These are phyloP conservation scores for Xylaria digitata DNA, from an alignment of 2,329 filamentous ascomycete genomes.

Conservation along the genomic window DNA sequence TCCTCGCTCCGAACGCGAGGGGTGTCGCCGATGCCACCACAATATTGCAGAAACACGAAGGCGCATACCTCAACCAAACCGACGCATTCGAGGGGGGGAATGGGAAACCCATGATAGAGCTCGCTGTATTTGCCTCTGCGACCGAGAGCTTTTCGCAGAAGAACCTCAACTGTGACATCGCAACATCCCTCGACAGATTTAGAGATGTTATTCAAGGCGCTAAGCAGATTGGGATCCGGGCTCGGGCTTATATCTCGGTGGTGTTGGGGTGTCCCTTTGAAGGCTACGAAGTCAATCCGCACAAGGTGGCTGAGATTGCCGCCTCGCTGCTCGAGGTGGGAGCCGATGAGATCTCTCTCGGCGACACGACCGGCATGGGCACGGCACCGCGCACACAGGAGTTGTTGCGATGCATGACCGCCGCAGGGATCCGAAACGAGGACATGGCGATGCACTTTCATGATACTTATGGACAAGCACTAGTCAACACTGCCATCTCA, in stretches of 20 bases:
- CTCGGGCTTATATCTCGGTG: conserved; percentile 83
- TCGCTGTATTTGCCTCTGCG: conserved; percentile 84
- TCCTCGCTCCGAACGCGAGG: conserved; percentile 81
- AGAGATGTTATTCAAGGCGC: conserved; percentile 75
- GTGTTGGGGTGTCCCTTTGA: conserved; percentile 84
- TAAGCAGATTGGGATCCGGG: conserved; percentile 72
- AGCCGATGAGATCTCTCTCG: conserved; percentile 89
- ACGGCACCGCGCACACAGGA: conserved; percentile 60
- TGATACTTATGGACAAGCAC: conserved; percentile 76
- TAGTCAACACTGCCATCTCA: conserved; percentile 73
- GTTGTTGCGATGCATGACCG: conserved; percentile 61
- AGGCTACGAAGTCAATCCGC: conserved; percentile 71
- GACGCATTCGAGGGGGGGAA: conserved; percentile 54
- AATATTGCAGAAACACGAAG: conserved; percentile 64
- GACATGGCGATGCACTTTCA: conserved; percentile 77
- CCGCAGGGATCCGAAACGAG: conserved; percentile 64
- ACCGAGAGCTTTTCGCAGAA: conserved; percentile 83
- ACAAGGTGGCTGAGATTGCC: conserved; percentile 73
- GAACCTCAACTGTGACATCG: conserved; percentile 85
- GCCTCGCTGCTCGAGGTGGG: conserved; percentile 82
- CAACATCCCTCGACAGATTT: conserved; percentile 77
- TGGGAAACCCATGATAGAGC: conserved; percentile 67
- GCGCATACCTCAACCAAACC: conserved; percentile 63
- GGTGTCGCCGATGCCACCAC: conserved; percentile 73
- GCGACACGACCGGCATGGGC: conserved; percentile 92